A percentile compares a stretch with the other conserved stretches of the same genome.
phyloP scores from a whole-genome alignment of 768 basidiomycete genomes.

The Fomitopsis serialis region DNA sequence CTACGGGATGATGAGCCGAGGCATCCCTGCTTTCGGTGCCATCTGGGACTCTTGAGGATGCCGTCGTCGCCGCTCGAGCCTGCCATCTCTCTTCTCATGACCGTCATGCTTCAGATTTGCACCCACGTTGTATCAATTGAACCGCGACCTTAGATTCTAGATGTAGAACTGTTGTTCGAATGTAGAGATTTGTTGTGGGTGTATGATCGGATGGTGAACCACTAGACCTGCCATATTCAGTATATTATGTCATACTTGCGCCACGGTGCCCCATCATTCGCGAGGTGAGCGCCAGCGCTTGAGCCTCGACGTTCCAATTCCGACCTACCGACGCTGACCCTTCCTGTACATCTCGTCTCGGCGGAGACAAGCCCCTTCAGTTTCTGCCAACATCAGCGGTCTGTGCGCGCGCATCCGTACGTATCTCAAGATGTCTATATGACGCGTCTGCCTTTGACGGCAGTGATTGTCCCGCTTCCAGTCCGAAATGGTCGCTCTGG shows the following conservation, averaged over 20 bases:
- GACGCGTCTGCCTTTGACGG: neutral
- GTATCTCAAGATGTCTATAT: too few species aligned
- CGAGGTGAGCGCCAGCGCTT: too few species aligned
- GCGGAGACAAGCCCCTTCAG: too few species aligned
- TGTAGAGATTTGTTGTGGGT: too few species aligned
- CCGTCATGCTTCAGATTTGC: neutral
- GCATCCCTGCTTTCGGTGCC: slow-evolving; percentile 57
- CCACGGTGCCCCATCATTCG: neutral
- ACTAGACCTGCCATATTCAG: neutral
- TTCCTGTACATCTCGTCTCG: too few species aligned
- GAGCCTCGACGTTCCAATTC: too few species aligned
- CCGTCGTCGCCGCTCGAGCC: neutral
- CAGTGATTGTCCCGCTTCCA: neutral
- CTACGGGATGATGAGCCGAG: slow-evolving; percentile 54
- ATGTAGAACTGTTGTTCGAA: neutral
- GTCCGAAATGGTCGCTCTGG: too few species aligned
- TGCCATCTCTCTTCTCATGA: neutral
- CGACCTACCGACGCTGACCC: too few species aligned
- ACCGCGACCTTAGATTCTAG: neutral
- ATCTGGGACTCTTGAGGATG: slow-evolving; percentile 49
- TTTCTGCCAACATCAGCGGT: too few species aligned
- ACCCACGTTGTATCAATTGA: neutral
- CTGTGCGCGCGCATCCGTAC: too few species aligned
- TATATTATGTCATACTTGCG: neutral
- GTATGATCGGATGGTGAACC: neutral